phyloP scores from a whole-genome alignment of 148 eudicot species.

The Camellia japonica region DNA sequence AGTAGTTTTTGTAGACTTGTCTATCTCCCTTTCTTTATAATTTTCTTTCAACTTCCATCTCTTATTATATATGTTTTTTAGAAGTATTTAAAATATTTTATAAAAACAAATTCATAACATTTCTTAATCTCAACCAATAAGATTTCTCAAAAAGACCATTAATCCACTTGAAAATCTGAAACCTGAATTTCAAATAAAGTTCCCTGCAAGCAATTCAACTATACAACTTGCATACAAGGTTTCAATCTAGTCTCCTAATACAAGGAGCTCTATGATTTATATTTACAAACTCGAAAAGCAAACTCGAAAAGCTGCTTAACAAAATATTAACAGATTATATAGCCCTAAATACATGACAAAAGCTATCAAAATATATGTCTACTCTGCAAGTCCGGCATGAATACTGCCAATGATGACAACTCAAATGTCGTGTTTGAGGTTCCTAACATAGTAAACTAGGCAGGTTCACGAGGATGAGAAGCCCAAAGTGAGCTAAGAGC shows the following conservation, averaged over 20 bases:
- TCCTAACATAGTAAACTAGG: background rate
- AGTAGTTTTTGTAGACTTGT: too few species aligned
- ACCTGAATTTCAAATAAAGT: background rate
- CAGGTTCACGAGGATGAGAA: slow-evolving; percentile 48
- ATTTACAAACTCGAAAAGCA: slow-evolving; percentile 9
- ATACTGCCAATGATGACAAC: background rate
- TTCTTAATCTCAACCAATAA: background rate
- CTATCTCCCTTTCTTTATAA: too few species aligned
- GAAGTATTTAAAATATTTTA: too few species aligned
- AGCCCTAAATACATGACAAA: background rate
- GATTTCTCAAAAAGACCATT: background rate
- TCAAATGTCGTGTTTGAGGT: background rate
- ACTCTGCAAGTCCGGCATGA: background rate
- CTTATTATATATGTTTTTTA: too few species aligned
- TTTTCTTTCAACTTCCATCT: too few species aligned
- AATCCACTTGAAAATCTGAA: background rate
- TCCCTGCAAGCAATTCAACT: background rate
- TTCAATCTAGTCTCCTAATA: background rate
- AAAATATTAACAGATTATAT: background rate
- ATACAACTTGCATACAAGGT: background rate
- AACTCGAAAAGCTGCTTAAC: background rate
- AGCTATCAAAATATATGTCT: background rate
- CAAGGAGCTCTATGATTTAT: background rate
- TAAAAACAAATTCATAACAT: too few species aligned
- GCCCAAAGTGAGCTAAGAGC: slow-evolving; percentile 77